Evolutionary conservation across 192 early-diverging fungal species (phyloP).

Genomic region (Coemansia sp.): DNA sequence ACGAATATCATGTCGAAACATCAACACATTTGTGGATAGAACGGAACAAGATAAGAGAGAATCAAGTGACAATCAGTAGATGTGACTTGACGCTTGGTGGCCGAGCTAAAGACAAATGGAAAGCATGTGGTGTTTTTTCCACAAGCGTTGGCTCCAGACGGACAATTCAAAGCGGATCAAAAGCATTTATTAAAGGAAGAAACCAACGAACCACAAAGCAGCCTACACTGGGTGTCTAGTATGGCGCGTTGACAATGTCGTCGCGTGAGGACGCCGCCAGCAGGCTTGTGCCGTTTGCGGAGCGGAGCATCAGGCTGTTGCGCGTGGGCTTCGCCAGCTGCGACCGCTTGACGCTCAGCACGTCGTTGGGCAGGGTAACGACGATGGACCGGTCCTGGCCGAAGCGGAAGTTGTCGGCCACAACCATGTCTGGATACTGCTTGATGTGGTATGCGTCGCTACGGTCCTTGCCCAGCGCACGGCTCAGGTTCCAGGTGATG

Average conservation of each 20-base stretch:
- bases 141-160: too few species aligned
- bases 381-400: constrained; percentile 82
- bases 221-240: not conserved
- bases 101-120: not conserved
- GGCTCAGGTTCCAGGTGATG: constrained; percentile 87
- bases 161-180: not conserved
- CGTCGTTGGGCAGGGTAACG: constrained; percentile 76
- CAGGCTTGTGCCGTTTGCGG: not conserved
- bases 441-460: constrained; percentile 85
- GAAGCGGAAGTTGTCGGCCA: constrained; percentile 90
- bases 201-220: not conserved
- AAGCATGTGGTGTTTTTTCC: not conserved
- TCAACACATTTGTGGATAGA: too few species aligned
- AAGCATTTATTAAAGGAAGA: constrained; percentile 5
- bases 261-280: constrained; percentile 6
- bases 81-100: constrained; percentile 2
- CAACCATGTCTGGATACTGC: constrained; percentile 76
- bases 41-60: not conserved
- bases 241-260: constrained; percentile 32
- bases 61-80: not conserved
- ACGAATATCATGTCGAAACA: too few species aligned
- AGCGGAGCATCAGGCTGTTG: constrained; percentile 43
- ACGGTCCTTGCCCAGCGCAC: constrained; percentile 72
- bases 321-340: constrained; percentile 62
- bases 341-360: constrained; percentile 65